Percentiles rank a stretch among this genome's conserved stretches.
Conservation (phyloP, 2,329 filamentous ascomycete genomes). For the Penicillium sp. region DNA sequence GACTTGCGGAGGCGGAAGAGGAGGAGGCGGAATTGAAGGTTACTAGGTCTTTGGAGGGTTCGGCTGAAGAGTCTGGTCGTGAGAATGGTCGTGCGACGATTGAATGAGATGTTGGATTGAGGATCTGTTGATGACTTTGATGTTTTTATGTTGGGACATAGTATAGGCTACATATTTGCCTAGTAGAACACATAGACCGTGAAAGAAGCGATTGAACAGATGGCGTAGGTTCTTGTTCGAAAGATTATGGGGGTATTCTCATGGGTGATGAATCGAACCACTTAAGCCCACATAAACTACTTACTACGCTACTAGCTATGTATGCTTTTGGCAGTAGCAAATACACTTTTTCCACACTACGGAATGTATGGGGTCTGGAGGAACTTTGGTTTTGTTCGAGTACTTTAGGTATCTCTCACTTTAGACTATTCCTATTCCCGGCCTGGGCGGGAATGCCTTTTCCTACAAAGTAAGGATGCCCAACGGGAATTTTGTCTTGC, state of each 20-base stretch:
- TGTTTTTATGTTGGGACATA: neutral
- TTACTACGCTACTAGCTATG: neutral
- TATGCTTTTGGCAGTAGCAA: neutral
- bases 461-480: neutral
- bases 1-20: constrained; percentile 32
- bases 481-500: neutral
- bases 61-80: constrained; percentile 13
- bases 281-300: neutral
- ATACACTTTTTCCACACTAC: neutral
- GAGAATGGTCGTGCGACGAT: constrained; percentile 11
- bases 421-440: neutral
- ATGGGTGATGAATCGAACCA: neutral
- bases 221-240: neutral
- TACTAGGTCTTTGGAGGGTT: constrained; percentile 24
- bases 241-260: neutral
- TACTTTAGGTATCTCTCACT: neutral
- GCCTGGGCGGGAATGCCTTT: neutral
- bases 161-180: neutral
- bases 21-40: constrained; percentile 33
- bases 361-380: neutral
- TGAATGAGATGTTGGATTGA: constrained; percentile 14
- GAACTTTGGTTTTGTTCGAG: neutral
- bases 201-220: neutral
- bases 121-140: neutral
- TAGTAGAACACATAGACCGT: neutral